Evolutionary conservation across 192 early-diverging fungal species (phyloP).

Genomic region (Gryganskiella cystojenkinii): DNA sequence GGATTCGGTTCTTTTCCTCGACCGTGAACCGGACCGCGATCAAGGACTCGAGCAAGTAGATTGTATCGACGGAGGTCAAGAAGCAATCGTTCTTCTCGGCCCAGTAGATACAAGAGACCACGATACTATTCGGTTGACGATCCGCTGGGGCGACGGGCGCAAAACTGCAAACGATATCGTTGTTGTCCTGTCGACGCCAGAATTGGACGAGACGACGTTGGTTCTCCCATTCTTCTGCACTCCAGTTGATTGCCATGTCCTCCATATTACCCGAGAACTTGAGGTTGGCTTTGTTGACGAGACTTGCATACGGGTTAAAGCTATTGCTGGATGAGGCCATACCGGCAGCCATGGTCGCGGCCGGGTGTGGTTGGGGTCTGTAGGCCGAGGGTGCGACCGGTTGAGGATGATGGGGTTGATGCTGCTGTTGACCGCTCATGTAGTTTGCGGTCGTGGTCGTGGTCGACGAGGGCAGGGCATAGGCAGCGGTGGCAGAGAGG

Average conservation of each 20-base stretch:
- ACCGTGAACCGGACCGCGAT: conserved; percentile 80
- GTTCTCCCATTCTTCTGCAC: conserved; percentile 68
- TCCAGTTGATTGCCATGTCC: conserved; percentile 74
- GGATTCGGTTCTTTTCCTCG: conserved; percentile 89
- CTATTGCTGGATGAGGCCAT: conserved; percentile 20
- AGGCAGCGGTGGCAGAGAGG: conserved; percentile 23
- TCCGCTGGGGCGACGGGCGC: conserved; percentile 65
- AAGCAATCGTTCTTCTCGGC: conserved; percentile 75
- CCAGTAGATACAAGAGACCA: conserved; percentile 82
- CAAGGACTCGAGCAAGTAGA: conserved; percentile 75
- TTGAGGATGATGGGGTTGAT: conserved; percentile 23
- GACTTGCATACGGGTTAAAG: conserved; percentile 35
- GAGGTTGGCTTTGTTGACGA: conserved; percentile 43
- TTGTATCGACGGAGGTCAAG: conserved; percentile 81
- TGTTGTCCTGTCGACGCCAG: conserved; percentile 71
- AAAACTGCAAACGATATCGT: conserved; percentile 72
- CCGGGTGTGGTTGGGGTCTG: conserved; percentile 39
- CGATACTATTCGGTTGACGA: conserved; percentile 69
- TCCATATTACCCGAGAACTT: conserved; percentile 67
- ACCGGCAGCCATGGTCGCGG: conserved; percentile 9
- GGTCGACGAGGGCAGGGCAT: conserved; percentile 18
- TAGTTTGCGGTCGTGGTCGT: conserved; percentile 12
- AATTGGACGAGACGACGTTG: conserved; percentile 78
- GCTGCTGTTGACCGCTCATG: conserved; percentile 12
- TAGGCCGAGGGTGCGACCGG: conserved; percentile 45